phyloP scores from a whole-genome alignment of 176 grass and related monocot genomes.

The Ensete glaucum region DNA sequence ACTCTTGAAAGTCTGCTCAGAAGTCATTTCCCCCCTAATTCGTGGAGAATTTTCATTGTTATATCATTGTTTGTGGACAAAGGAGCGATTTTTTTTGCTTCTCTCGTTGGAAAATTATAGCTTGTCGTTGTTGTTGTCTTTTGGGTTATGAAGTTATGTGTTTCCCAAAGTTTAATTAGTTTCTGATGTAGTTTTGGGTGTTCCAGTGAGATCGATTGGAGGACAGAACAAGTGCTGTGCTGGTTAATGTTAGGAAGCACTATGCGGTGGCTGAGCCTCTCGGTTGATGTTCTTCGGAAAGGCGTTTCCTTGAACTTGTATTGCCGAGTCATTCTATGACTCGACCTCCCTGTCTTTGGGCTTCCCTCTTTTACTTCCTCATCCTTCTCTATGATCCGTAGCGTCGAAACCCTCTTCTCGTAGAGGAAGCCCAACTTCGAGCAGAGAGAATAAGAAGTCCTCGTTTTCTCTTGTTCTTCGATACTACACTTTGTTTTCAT shows the following conservation, averaged over 20 bases:
- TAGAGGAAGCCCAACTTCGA: background rate
- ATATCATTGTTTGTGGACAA: background rate
- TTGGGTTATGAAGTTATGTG: background rate
- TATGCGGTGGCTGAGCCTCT: conserved; percentile 58
- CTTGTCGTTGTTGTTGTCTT: background rate
- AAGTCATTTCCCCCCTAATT: background rate
- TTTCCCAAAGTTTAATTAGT: background rate
- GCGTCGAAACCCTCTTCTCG: background rate
- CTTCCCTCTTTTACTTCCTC: background rate
- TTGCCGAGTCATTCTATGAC: conserved; percentile 69
- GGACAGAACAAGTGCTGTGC: background rate
- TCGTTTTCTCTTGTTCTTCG: background rate
- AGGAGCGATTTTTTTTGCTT: background rate
- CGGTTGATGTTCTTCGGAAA: conserved; percentile 47
- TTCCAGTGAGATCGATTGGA: conserved; percentile 8
- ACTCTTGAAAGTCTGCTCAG: background rate
- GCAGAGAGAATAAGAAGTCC: background rate
- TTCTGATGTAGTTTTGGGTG: conserved; percentile 8
- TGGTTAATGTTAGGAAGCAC: conserved; percentile 18
- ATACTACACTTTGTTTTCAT: background rate
- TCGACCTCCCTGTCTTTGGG: background rate
- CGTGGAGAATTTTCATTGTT: no score
- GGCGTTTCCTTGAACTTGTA: conserved; percentile 81
- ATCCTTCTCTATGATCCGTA: background rate
- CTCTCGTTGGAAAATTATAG: no score